Conservation (phyloP, 805 yeast genomes). For the Saturnispora mendoncae region DNA sequence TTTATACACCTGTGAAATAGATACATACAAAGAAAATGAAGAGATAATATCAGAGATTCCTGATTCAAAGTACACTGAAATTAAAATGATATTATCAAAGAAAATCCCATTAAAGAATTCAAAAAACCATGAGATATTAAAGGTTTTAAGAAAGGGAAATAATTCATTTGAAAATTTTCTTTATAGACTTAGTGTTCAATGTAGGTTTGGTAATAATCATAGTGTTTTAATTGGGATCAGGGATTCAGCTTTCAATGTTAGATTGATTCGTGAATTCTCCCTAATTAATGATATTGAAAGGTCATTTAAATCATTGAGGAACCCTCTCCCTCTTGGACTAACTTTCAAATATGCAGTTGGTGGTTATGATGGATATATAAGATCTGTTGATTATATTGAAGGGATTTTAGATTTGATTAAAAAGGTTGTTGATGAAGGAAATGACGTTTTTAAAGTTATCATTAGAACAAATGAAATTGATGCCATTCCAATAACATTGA, state of each 20-base stretch:
- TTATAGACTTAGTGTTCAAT: constrained; percentile 10
- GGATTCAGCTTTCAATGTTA: constrained; percentile 13
- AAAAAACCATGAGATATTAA: constrained; percentile 6
- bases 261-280: constrained; percentile 8
- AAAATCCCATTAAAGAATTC: constrained; percentile 8
- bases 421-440: background rate
- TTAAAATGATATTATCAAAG: constrained; percentile 14
- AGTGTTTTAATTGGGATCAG: constrained; percentile 14
- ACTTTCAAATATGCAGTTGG: background rate
- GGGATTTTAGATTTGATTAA: constrained; percentile 8
- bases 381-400: constrained; percentile 9
- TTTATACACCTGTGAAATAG: constrained; percentile 14
- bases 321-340: constrained; percentile 3
- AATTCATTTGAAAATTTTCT: constrained; percentile 8
- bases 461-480: constrained; percentile 7
- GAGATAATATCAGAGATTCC: background rate
- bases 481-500: background rate
- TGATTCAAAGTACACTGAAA: constrained; percentile 12
- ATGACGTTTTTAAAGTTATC: constrained; percentile 6
- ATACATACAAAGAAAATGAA: background rate
- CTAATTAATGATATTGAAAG: constrained; percentile 11
- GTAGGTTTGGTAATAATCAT: constrained; percentile 11
- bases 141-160: constrained; percentile 10
- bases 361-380: constrained; percentile 7
- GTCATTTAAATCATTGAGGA: constrained; percentile 6